Percentiles rank a stretch among this genome's conserved stretches.
Evolutionary conservation across 1,139 yeast genomes (phyloP).

Genomic region (Hansenula sp.): DNA sequence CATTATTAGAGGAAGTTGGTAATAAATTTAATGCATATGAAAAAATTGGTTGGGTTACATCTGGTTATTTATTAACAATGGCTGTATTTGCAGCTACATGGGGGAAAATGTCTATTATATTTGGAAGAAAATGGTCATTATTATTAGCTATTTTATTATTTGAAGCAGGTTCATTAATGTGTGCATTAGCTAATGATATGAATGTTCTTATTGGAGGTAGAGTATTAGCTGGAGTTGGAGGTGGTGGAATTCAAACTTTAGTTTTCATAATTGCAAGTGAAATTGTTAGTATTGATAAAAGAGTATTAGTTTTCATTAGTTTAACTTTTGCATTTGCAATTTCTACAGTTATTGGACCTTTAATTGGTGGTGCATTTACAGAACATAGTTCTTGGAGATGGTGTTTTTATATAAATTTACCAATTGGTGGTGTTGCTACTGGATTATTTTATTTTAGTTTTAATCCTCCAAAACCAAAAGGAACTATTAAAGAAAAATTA

Average conservation of each 20-base stretch:
- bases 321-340: constrained; percentile 50
- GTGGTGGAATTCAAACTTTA: constrained; percentile 61
- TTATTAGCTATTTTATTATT: constrained; percentile 49
- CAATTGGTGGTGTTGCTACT: constrained; percentile 58
- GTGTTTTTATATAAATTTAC: constrained; percentile 72
- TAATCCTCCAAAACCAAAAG: constrained; percentile 49
- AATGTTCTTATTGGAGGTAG: constrained; percentile 64
- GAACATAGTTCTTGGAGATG: constrained; percentile 67
- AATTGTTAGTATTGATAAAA: constrained; percentile 48
- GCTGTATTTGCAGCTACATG: constrained; percentile 54
- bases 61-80: constrained; percentile 57
- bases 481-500: constrained; percentile 38
- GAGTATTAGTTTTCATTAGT: constrained; percentile 47
- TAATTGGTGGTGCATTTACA: constrained; percentile 66
- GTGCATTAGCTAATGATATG: constrained; percentile 54
- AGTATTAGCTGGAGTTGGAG: constrained; percentile 67
- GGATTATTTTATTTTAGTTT: constrained; percentile 42
- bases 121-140: constrained; percentile 54
- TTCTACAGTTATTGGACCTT: constrained; percentile 59
- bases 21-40: constrained; percentile 47
- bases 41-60: constrained; percentile 55
- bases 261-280: constrained; percentile 57
- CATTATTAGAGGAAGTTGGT: constrained; percentile 53
- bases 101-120: constrained; percentile 56
- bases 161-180: constrained; percentile 57